A percentile compares a stretch with the other conserved stretches of the same genome.
Evolutionary conservation across 1,139 yeast genomes (phyloP).

Genomic region (Suhomyces taliae): DNA sequence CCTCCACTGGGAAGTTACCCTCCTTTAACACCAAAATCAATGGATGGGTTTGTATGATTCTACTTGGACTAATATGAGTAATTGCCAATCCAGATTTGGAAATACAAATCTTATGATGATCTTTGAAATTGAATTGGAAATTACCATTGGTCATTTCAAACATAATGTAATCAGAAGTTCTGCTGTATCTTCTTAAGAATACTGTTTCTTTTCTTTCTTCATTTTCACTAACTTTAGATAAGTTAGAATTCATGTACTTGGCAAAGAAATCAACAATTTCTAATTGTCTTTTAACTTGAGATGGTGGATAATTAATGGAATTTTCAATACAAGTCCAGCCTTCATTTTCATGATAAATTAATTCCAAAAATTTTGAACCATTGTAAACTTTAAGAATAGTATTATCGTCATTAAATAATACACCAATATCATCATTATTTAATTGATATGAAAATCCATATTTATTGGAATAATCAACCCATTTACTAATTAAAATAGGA

Average conservation of each 20-base stretch:
- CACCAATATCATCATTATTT: slow-evolving; percentile 91
- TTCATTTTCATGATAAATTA: slow-evolving; percentile 57
- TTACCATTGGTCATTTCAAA: slow-evolving; percentile 92
- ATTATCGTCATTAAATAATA: slow-evolving; percentile 78
- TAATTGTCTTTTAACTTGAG: slow-evolving; percentile 64
- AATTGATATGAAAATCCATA: slow-evolving; percentile 95
- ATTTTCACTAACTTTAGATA: slow-evolving; percentile 68
- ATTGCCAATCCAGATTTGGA: slow-evolving; percentile 74
- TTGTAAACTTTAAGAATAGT: slow-evolving; percentile 72
- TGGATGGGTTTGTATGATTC: slow-evolving; percentile 70
- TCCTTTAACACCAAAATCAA: slow-evolving; percentile 58
- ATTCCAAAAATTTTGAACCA: slow-evolving; percentile 61
- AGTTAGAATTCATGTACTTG: slow-evolving; percentile 77
- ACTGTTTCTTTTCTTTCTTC: slow-evolving; percentile 63
- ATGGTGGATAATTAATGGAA: slow-evolving; percentile 55
- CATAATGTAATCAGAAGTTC: slow-evolving; percentile 81
- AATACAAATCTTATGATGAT: slow-evolving; percentile 85
- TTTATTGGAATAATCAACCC: slow-evolving; percentile 97
- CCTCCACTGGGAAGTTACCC: slow-evolving; percentile 59
- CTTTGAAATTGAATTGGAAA: slow-evolving; percentile 91
- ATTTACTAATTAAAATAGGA: slow-evolving; percentile 81
- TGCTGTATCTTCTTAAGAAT: slow-evolving; percentile 76
- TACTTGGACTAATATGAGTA: slow-evolving; percentile 79
- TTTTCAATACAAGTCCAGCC: slow-evolving; percentile 78
- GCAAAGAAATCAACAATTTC: slow-evolving; percentile 85